Evolutionary conservation across 139 green algal genomes (phyloP), one percentile per base, ranked within the genome.

Genomic region (Astrephomene gubernaculifera): DNA sequence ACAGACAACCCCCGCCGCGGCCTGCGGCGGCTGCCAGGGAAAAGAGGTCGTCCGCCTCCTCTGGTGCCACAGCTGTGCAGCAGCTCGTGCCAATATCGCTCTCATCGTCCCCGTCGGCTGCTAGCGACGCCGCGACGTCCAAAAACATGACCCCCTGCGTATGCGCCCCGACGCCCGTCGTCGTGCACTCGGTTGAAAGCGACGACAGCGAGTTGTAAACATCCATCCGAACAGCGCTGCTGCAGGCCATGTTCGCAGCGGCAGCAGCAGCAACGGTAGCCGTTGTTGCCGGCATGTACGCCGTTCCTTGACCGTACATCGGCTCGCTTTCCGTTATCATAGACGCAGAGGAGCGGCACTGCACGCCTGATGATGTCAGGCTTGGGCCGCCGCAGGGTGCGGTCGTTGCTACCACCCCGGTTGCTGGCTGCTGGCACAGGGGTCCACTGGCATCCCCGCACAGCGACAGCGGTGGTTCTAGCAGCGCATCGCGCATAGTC

Each of bases 41-140:
- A 45, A 75, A 84, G 31, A 84, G 41, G 1, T 84, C 78, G 43
- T 84, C 78, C 14, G 31, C 63, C 39, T 84, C 78, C 78, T 84
- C 78, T 27, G 19, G 27, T 21, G 12, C 69, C 17, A 57, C 78
- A 43, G 31, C 44, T 9, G 78, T 84, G 44, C 78, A 36, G 78
- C 78, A 84, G 60, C 78, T 84, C 24, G 43, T 84, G 31, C 78
- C 78, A 19, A 75, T 5, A 0, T 72, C 60, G 76, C 78, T 74
- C 24, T 84, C 78, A 38, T 84, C 78, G 44, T 74, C 78, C 10
- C 78, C 78, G 41, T 72, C 76, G 5, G 76, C 60, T 5, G 64
- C 63, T 31, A 84, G 63, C 33, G 78, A 84, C 4, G 61, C 44
- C 19, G 78, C 78, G 0, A 84, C 78, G 41, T 84, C 78, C 43